A percentile compares a stretch with the other conserved stretches of the same genome.
These are phyloP conservation scores for Xylaria polymorpha DNA, from an alignment of 2,329 filamentous ascomycete species.

Conservation along the genomic window DNA sequence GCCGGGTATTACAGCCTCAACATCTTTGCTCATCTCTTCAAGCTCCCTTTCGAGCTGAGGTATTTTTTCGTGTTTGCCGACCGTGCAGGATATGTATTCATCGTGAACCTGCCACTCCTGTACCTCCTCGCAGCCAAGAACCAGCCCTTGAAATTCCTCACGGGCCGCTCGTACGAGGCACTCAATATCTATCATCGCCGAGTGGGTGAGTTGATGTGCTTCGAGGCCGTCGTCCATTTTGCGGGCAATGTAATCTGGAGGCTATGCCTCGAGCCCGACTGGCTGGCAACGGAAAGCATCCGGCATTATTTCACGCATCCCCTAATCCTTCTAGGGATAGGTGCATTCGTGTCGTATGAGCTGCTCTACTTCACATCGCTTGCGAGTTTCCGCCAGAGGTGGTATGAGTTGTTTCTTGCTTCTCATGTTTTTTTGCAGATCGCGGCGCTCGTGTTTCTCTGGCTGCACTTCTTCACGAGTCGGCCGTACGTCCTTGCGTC, in stretches of 20 bases:
- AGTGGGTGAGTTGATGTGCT: conserved; percentile 70
- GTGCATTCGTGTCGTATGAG: conserved; percentile 68
- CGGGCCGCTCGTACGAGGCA: conserved; percentile 73
- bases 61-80: conserved; percentile 70
- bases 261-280: conserved; percentile 60
- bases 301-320: conserved; percentile 62
- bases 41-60: conserved; percentile 58
- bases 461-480: conserved; percentile 66
- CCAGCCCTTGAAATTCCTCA: conserved; percentile 69
- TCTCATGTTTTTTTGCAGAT: conserved; percentile 68
- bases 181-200: conserved; percentile 74
- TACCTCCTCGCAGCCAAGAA: conserved; percentile 76
- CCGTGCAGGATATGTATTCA: conserved; percentile 64
- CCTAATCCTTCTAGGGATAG: conserved; percentile 65
- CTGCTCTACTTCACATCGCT: conserved; percentile 71
- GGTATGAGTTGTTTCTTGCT: conserved; percentile 72
- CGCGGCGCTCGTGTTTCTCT: conserved; percentile 66
- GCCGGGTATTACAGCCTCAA: conserved; percentile 64
- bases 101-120: conserved; percentile 62
- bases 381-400: conserved; percentile 67
- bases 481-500: conserved; percentile 65
- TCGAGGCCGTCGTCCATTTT: conserved; percentile 68
- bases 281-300: conserved; percentile 56
- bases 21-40: conserved; percentile 67
- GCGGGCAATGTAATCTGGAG: conserved; percentile 68